phyloP scores from a whole-genome alignment of 2,329 filamentous ascomycete genomes.

The Beauveria asiatica region DNA sequence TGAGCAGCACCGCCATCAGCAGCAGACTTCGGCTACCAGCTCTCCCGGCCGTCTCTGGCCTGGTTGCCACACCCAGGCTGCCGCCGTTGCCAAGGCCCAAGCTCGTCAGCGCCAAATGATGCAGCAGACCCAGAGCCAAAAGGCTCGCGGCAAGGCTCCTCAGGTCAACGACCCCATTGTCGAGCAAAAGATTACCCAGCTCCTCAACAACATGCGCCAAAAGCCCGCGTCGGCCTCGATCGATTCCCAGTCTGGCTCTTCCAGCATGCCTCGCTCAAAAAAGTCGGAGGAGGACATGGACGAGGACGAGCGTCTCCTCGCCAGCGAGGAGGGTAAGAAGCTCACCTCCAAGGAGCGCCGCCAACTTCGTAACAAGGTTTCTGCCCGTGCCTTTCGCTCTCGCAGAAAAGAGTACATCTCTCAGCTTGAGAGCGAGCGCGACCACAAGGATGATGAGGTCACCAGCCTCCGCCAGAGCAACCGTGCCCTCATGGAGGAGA shows the following conservation, averaged over 20 bases:
- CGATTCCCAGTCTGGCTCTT: conserved; percentile 37
- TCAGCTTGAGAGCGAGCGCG: conserved; percentile 86
- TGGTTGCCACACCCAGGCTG: conserved; percentile 87
- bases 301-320: conserved; percentile 84
- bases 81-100: conserved; percentile 59
- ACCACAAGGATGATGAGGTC: conserved; percentile 73
- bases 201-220: conserved; percentile 85
- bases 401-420: conserved; percentile 97
- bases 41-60: conserved; percentile 70
- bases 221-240: conserved; percentile 50
- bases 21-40: conserved; percentile 36
- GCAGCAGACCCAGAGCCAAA: conserved; percentile 30
- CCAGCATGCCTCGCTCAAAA: conserved; percentile 64
- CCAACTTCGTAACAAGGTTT: conserved; percentile 98
- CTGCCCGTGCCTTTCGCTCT: conserved; percentile 94
- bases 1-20: conserved; percentile 31
- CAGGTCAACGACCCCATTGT: conserved; percentile 59
- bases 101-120: conserved; percentile 59
- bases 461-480: conserved; percentile 76
- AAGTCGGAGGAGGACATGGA: conserved; percentile 99
- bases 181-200: conserved; percentile 88
- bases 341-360: conserved; percentile 95
- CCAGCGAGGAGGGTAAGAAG: conserved; percentile 98
- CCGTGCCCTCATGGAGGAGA: conserved; percentile 73
- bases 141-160: conserved; percentile 40